Conservation (phyloP, 192 early-diverging fungal genomes). For the Coemansia sp. region DNA sequence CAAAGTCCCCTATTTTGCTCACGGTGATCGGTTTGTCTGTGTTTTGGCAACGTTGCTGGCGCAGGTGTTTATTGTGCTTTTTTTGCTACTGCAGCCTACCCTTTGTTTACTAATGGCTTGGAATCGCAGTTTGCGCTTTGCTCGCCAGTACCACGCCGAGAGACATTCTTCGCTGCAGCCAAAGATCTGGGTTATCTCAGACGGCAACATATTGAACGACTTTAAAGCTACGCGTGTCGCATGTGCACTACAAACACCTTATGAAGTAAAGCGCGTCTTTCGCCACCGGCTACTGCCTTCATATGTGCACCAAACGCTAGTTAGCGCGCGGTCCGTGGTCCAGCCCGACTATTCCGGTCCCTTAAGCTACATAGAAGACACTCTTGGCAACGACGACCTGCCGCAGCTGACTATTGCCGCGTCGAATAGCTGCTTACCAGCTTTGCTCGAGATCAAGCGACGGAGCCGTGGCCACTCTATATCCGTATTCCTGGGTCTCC, state of each 20-base stretch:
- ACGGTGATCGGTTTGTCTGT: background rate
- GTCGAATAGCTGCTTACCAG: constrained; percentile 21
- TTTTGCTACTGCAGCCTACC: background rate
- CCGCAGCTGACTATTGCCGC: constrained; percentile 38
- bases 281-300: background rate
- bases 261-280: constrained; percentile 11
- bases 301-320: background rate
- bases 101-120: background rate
- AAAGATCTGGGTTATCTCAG: constrained; percentile 33
- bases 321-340: background rate
- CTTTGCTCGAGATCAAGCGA: constrained; percentile 27
- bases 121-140: background rate
- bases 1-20: background rate
- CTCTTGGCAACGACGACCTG: constrained; percentile 3
- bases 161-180: constrained; percentile 43
- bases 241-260: constrained; percentile 16
- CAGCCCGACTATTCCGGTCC: background rate
- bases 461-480: constrained; percentile 11
- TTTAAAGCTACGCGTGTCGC: constrained; percentile 20
- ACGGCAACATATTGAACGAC: constrained; percentile 10
- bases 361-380: constrained; percentile 8
- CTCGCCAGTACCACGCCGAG: constrained; percentile 13
- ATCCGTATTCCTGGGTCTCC: constrained; percentile 30
- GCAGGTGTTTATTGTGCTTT: background rate
- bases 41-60: background rate